Conservation (phyloP, 1,284 basidiomycete species). For the Ceratobasidium sp. region DNA sequence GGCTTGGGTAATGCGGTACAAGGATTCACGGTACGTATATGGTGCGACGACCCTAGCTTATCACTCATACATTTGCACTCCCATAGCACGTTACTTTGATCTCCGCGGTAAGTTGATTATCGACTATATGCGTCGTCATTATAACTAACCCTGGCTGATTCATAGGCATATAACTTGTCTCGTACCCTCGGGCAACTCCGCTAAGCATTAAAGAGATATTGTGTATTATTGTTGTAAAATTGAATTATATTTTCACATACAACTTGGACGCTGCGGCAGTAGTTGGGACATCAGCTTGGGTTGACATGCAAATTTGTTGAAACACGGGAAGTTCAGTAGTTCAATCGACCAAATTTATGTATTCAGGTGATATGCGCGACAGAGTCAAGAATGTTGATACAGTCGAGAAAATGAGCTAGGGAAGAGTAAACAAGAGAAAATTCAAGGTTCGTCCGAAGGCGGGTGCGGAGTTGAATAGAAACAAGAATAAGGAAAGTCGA, state of each 20-base stretch:
- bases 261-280: no score
- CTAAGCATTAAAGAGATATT: conserved; percentile 4
- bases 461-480: neutral
- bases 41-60: neutral
- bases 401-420: conserved; percentile 28
- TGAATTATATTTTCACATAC: neutral
- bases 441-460: neutral
- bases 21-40: conserved; percentile 73
- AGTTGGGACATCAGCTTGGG: no score
- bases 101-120: conserved; percentile 56
- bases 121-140: conserved; percentile 1
- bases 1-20: conserved; percentile 82
- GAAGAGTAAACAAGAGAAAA: neutral
- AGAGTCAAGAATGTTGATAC: conserved; percentile 25
- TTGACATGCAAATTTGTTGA: neutral
- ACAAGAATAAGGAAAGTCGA: conserved; percentile 15
- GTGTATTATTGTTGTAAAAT: neutral
- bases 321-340: neutral
- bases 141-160: neutral
- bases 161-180: conserved; percentile 71
- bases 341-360: conserved; percentile 17
- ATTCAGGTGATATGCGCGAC: conserved; percentile 25
- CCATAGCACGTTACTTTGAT: conserved; percentile 74
- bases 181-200: conserved; percentile 56
- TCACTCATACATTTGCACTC: conserved; percentile 29